These are phyloP conservation scores for Raphanus sativus DNA, from an alignment of 345 rosid genomes.

Conservation along the genomic window DNA sequence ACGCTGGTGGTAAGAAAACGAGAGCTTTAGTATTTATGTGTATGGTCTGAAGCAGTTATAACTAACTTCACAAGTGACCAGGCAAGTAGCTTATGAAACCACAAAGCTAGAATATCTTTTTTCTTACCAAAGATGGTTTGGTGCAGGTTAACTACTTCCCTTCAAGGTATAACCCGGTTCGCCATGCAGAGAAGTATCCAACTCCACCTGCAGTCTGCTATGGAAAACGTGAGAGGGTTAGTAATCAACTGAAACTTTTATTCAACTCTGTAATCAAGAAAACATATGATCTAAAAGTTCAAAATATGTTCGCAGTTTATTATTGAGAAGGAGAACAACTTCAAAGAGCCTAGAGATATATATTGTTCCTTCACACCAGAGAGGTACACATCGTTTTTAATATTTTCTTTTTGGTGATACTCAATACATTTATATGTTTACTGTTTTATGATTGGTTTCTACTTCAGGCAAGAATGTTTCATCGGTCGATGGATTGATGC, in stretches of 20 bases:
- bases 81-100: background rate
- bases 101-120: background rate
- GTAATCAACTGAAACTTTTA: conserved; percentile 13
- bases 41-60: background rate
- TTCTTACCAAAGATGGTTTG: conserved; percentile 21
- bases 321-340: conserved; percentile 81
- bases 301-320: conserved; percentile 52
- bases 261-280: background rate
- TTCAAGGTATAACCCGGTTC: conserved; percentile 76
- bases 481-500: conserved; percentile 64
- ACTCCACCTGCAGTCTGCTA: conserved; percentile 54
- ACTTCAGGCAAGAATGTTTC: conserved; percentile 78
- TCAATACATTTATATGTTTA: background rate
- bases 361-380: conserved; percentile 76
- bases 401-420: background rate
- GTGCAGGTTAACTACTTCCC: conserved; percentile 86
- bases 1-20: conserved; percentile 98
- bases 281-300: background rate
- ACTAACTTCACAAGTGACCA: background rate
- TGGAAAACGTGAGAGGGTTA: conserved; percentile 89
- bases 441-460: background rate
- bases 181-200: conserved; percentile 81
- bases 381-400: conserved; percentile 45
- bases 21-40: conserved; percentile 39
- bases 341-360: conserved; percentile 87